Conservation (phyloP, 1,284 basidiomycete species). For the Thecaphora thlaspeos region DNA sequence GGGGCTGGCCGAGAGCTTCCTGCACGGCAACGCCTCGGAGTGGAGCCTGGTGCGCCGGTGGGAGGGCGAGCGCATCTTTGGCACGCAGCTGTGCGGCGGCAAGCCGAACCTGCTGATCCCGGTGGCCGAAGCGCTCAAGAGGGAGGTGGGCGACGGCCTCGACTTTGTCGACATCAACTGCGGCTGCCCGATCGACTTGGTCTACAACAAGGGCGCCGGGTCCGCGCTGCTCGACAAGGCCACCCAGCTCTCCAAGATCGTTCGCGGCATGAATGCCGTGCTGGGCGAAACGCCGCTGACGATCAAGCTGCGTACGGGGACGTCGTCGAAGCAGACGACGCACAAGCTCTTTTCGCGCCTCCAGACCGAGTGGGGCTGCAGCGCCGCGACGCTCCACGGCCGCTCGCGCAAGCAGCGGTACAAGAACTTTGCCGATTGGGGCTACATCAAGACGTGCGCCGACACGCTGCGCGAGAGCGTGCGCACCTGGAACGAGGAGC, state of each 20-base stretch:
- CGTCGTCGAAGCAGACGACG: slow-evolving; percentile 66
- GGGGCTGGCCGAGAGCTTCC: slow-evolving; percentile 59
- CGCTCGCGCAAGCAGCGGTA: slow-evolving; percentile 60
- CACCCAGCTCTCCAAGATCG: slow-evolving; percentile 77
- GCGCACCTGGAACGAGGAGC: slow-evolving; percentile 45
- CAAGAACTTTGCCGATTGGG: slow-evolving; percentile 56
- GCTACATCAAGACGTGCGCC: slow-evolving; percentile 72
- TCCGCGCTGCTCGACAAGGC: slow-evolving; percentile 84
- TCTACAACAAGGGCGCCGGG: slow-evolving; percentile 87
- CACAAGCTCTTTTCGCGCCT: slow-evolving; percentile 83
- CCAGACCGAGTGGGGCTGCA: slow-evolving; percentile 72
- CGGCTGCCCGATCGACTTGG: slow-evolving; percentile 94
- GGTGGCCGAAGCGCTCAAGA: slow-evolving; percentile 77
- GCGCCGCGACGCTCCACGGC: slow-evolving; percentile 85
- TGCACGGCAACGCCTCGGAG: slow-evolving; percentile 44
- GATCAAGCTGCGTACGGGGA: slow-evolving; percentile 83
- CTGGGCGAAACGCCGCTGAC: slow-evolving; percentile 92
- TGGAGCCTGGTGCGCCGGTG: slow-evolving; percentile 62
- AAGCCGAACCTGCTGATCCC: slow-evolving; percentile 69
- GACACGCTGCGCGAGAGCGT: slow-evolving; percentile 71
- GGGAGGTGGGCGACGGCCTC: slow-evolving; percentile 65
- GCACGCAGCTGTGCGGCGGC: slow-evolving; percentile 70
- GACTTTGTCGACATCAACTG: slow-evolving; percentile 95
- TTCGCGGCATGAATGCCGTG: slow-evolving; percentile 87
- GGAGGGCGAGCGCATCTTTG: slow-evolving; percentile 83